Percentiles rank a stretch among this genome's conserved stretches.
These are phyloP conservation scores for Plasmodium fragile DNA, from an alignment of 169 alveolate genomes.

Conservation along the genomic window DNA sequence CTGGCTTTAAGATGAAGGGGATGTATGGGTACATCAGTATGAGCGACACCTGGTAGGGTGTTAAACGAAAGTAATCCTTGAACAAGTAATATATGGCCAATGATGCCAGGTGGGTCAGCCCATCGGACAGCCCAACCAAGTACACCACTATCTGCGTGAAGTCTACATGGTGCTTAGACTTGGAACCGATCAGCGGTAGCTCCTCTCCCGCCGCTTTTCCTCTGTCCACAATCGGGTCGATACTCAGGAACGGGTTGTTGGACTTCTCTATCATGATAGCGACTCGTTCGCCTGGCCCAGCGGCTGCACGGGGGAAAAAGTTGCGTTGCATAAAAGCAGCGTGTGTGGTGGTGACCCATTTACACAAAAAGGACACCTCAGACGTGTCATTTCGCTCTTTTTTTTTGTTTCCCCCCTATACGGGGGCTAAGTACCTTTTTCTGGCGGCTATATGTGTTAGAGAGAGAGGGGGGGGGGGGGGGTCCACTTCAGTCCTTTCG, in stretches of 20 bases:
- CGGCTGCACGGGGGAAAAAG: not conserved
- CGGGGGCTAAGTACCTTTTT: not conserved
- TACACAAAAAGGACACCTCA: not conserved
- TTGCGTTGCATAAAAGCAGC: not conserved
- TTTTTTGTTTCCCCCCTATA: not conserved
- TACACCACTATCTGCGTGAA: conserved; percentile 80
- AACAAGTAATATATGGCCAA: conserved; percentile 90
- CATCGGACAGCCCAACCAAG: conserved; percentile 93
- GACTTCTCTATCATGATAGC: conserved; percentile 62
- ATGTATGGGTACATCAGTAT: conserved; percentile 89
- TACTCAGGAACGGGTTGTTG: conserved; percentile 41
- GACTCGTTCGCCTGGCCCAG: not conserved
- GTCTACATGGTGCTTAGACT: conserved; percentile 20
- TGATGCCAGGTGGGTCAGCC: conserved; percentile 91
- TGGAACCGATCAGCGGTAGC: conserved; percentile 20
- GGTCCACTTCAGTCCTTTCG: not conserved
- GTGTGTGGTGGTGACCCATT: not conserved
- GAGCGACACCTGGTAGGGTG: conserved; percentile 85
- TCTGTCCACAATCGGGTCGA: conserved; percentile 69
- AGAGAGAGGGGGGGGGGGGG: not conserved
- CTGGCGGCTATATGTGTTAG: not conserved
- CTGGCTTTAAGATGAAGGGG: conserved; percentile 90
- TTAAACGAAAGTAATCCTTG: conserved; percentile 87
- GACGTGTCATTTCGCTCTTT: not conserved
- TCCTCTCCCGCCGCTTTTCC: conserved; percentile 32